These are phyloP conservation scores for Gaertneriomyces semiglobifer DNA, from an alignment of 192 early-diverging fungal species.

Conservation along the genomic window DNA sequence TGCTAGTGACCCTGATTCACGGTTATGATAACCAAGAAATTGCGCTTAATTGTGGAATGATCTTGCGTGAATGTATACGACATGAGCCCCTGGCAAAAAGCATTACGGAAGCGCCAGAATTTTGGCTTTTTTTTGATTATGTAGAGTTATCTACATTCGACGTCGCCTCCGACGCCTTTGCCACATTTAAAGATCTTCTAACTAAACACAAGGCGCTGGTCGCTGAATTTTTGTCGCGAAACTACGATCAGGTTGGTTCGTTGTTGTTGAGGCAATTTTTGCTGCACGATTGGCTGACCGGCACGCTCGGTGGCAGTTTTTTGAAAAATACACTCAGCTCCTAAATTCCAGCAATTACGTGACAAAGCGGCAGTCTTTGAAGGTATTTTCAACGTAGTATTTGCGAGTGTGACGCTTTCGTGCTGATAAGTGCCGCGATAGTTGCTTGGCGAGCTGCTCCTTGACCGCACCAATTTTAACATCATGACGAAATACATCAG, in stretches of 20 bases:
- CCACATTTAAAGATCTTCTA: constrained; percentile 94
- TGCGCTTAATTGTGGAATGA: constrained; percentile 96
- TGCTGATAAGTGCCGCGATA: constrained; percentile 20
- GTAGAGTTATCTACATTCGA: constrained; percentile 98
- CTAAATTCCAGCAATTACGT: constrained; percentile 95
- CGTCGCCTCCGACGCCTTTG: constrained; percentile 97
- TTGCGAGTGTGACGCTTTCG: not conserved
- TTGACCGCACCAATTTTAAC: constrained; percentile 91
- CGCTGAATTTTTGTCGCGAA: constrained; percentile 78
- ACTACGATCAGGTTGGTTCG: constrained; percentile 73
- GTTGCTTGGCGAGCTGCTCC: constrained; percentile 93
- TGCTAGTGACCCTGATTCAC: constrained; percentile 75
- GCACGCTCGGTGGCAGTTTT: constrained; percentile 57
- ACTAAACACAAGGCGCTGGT: constrained; percentile 93
- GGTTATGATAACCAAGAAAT: constrained; percentile 96
- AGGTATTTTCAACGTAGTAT: constrained; percentile 53
- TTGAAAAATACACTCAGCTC: constrained; percentile 77
- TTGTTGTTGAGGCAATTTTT: not conserved
- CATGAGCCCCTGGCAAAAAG: constrained; percentile 88
- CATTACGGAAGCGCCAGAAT: constrained; percentile 77
- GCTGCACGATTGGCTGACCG: not conserved
- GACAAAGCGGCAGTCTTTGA: constrained; percentile 95
- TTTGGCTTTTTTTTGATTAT: constrained; percentile 93
- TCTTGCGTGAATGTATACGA: constrained; percentile 92
- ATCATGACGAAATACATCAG: constrained; percentile 95